Percentiles rank a stretch among this genome's conserved stretches.
These are phyloP conservation scores for Lathyrus tuberosus DNA, from an alignment of 306 rosid genomes.

Conservation along the genomic window DNA sequence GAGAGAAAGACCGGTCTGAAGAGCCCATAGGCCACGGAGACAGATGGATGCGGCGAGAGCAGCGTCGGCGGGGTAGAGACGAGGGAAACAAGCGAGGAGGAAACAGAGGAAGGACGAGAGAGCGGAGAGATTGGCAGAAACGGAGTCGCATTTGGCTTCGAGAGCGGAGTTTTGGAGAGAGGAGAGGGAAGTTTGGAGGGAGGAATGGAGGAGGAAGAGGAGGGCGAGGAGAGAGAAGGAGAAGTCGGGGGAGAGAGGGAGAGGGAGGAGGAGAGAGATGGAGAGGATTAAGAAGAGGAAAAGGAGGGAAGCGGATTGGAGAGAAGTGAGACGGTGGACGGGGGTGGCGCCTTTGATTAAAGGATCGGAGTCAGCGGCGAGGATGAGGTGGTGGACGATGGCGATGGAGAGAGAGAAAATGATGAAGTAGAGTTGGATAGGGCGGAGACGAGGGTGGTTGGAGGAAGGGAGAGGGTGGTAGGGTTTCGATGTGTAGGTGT, in stretches of 20 bases:
- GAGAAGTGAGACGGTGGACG: conserved; percentile 76
- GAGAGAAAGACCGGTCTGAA: conserved; percentile 85
- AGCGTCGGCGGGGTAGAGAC: conserved; percentile 70
- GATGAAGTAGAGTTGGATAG: conserved; percentile 59
- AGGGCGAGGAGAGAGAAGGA: conserved; percentile 65
- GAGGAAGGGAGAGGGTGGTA: conserved; percentile 62
- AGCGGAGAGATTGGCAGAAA: conserved; percentile 59
- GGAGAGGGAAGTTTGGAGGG: conserved; percentile 56
- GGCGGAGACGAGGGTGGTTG: conserved; percentile 50
- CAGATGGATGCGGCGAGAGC: conserved; percentile 60
- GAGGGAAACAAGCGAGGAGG: conserved; percentile 61
- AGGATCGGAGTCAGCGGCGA: conserved; percentile 68
- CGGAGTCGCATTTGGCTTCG: conserved; percentile 75
- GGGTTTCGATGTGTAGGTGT: conserved; percentile 74
- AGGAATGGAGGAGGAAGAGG: conserved; percentile 66
- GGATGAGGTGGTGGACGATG: conserved; percentile 55
- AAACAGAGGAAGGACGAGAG: conserved; percentile 54
- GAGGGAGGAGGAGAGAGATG: conserved; percentile 61
- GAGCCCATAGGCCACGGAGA: conserved; percentile 80
- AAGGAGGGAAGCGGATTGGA: conserved; percentile 68
- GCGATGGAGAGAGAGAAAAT: conserved; percentile 55
- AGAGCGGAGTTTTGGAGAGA: conserved; percentile 71
- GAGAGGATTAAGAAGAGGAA: conserved; percentile 71
- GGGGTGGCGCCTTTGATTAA: conserved; percentile 81
- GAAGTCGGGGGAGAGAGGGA: conserved; percentile 70